A percentile compares a stretch with the other conserved stretches of the same genome.
These are phyloP conservation scores for Aspergillus conjunctus DNA, from an alignment of 495 filamentous ascomycete species.

Conservation along the genomic window DNA sequence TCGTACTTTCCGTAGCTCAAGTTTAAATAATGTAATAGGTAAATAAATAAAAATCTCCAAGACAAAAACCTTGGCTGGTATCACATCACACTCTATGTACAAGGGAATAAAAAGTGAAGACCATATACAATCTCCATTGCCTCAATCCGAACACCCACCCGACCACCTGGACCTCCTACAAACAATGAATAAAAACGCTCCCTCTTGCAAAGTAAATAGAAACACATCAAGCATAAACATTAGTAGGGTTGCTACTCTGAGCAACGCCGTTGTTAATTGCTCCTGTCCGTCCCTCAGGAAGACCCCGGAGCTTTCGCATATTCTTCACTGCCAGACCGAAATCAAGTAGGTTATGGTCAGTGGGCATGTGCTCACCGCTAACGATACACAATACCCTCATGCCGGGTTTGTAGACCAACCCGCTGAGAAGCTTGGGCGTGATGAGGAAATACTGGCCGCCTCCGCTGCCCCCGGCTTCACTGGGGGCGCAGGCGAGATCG, in stretches of 20 bases:
- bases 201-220: background rate
- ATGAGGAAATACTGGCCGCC: constrained; percentile 86
- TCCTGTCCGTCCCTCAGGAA: constrained; percentile 25
- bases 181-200: constrained; percentile 15
- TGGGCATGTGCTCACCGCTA: constrained; percentile 86
- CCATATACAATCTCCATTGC: background rate
- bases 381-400: constrained; percentile 96
- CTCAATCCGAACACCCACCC: background rate
- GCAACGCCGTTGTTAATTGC: constrained; percentile 15
- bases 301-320: constrained; percentile 33
- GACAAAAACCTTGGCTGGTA: background rate
- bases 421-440: constrained; percentile 91
- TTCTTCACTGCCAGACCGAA: constrained; percentile 36
- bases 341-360: constrained; percentile 41
- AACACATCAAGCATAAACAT: constrained; percentile 32
- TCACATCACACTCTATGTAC: background rate
- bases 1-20: no score
- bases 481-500: constrained; percentile 74
- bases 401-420: constrained; percentile 78
- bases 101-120: background rate
- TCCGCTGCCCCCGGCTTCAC: constrained; percentile 27
- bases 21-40: no score
- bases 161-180: background rate
- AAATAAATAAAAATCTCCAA: background rate
- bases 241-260: constrained; percentile 19